Percentiles rank a stretch among this genome's conserved stretches.
phyloP scores from a whole-genome alignment of 2,329 filamentous ascomycete species.

The Botrytis squamosa region DNA sequence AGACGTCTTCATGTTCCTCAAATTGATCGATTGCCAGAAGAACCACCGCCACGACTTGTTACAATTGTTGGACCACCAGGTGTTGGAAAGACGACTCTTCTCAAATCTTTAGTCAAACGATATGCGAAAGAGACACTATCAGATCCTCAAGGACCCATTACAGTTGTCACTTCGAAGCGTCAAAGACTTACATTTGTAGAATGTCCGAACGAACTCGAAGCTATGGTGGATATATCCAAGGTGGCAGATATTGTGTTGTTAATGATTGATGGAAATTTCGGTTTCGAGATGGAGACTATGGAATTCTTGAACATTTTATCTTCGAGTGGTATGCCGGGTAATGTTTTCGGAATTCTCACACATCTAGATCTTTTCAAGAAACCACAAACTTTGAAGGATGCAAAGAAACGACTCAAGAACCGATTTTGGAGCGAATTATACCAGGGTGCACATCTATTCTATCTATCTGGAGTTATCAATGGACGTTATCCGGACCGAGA shows the following conservation, averaged over 20 bases:
- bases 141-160: conserved; percentile 86
- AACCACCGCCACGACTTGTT: conserved; percentile 89
- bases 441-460: conserved; percentile 95
- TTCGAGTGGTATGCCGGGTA: conserved; percentile 96
- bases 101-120: conserved; percentile 89
- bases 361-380: conserved; percentile 96
- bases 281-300: conserved; percentile 99
- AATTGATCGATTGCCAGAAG: conserved; percentile 92
- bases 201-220: conserved; percentile 93
- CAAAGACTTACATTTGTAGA: conserved; percentile 93
- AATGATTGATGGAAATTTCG: conserved; percentile 98
- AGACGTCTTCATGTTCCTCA: conserved; percentile 94
- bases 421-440: conserved; percentile 96
- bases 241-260: conserved; percentile 95
- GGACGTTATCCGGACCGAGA: conserved; percentile 95
- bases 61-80: conserved; percentile 93
- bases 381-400: conserved; percentile 83
- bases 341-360: conserved; percentile 95
- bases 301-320: conserved; percentile 94
- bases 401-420: conserved; percentile 95
- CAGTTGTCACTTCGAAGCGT: conserved; percentile 94
- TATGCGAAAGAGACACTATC: conserved; percentile 95
- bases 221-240: conserved; percentile 96
- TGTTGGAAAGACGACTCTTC: conserved; percentile 90
- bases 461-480: conserved; percentile 93